A percentile compares a stretch with the other conserved stretches of the same genome.
phyloP scores from a whole-genome alignment of 2,329 filamentous ascomycete species.

The Penicillium sp. region DNA sequence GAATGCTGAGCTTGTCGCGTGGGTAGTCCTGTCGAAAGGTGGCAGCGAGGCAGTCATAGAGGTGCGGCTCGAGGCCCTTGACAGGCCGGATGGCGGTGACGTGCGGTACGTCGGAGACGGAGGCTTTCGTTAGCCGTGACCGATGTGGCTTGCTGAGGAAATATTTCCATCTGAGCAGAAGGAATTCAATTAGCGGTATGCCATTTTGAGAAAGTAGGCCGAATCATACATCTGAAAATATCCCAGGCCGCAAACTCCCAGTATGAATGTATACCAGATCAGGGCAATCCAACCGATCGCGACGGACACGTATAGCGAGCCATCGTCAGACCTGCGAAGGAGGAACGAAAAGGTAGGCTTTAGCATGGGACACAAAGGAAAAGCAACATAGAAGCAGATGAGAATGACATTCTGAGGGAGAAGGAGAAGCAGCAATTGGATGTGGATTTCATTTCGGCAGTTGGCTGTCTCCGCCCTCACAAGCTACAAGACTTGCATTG shows the following conservation, averaged over 20 bases:
- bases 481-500: neutral
- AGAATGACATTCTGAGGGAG: conserved; percentile 15
- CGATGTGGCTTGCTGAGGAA: conserved; percentile 42
- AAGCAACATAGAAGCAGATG: conserved; percentile 1
- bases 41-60: conserved; percentile 86
- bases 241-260: conserved; percentile 50
- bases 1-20: conserved; percentile 62
- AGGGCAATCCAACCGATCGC: conserved; percentile 42
- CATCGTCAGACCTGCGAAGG: conserved; percentile 22
- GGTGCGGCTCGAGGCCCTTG: conserved; percentile 78
- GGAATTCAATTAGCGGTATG: conserved; percentile 8
- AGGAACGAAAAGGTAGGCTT: conserved; percentile 19
- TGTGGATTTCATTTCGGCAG: conserved; percentile 9
- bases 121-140: conserved; percentile 33
- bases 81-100: conserved; percentile 87
- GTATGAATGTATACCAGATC: conserved; percentile 50
- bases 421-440: conserved; percentile 10
- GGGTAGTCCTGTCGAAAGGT: conserved; percentile 79
- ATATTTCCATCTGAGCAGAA: conserved; percentile 43
- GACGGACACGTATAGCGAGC: conserved; percentile 28
- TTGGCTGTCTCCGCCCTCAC: conserved; percentile 1
- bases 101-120: conserved; percentile 54
- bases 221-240: conserved; percentile 49
- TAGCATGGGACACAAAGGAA: conserved; percentile 23
- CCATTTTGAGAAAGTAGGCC: neutral